Conservation (phyloP, 1,284 basidiomycete species). For the Cutaneotrichosporon spelunceum region DNA sequence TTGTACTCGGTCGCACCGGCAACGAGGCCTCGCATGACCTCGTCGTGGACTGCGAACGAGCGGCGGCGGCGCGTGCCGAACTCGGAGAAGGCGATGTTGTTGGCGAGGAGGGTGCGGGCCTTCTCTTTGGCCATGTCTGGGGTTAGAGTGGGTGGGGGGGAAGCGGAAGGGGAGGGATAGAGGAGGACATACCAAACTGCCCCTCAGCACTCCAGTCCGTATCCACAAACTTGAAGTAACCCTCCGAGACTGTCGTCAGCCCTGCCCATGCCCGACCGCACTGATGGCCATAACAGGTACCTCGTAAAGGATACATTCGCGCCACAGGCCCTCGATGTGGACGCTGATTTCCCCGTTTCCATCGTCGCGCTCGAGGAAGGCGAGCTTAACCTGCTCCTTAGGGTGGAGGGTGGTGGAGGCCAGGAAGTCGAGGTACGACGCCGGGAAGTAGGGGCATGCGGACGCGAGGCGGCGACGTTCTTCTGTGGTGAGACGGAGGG, state of each 20-base stretch:
- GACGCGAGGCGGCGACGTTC: slow-evolving; percentile 69
- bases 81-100: slow-evolving; percentile 77
- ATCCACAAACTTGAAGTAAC: slow-evolving; percentile 61
- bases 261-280: slow-evolving; percentile 52
- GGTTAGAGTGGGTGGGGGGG: slow-evolving; percentile 18
- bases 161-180: too few species aligned
- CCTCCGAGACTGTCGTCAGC: slow-evolving; percentile 44
- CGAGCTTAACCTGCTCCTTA: slow-evolving; percentile 66
- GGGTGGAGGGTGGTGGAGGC: slow-evolving; percentile 69
- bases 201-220: slow-evolving; percentile 79
- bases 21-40: slow-evolving; percentile 69
- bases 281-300: slow-evolving; percentile 88
- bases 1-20: slow-evolving; percentile 60
- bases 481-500: slow-evolving; percentile 60
- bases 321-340: slow-evolving; percentile 73
- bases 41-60: slow-evolving; percentile 73
- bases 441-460: slow-evolving; percentile 72
- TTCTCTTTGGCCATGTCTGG: slow-evolving; percentile 67
- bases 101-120: slow-evolving; percentile 63
- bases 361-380: slow-evolving; percentile 56
- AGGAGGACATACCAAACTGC: slow-evolving; percentile 64
- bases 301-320: slow-evolving; percentile 91
- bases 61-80: slow-evolving; percentile 89
- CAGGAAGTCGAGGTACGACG: slow-evolving; percentile 75
- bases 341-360: slow-evolving; percentile 68